These are phyloP conservation scores for Penicillium sp. DNA, from an alignment of 2,329 filamentous ascomycete genomes.

Conservation along the genomic window DNA sequence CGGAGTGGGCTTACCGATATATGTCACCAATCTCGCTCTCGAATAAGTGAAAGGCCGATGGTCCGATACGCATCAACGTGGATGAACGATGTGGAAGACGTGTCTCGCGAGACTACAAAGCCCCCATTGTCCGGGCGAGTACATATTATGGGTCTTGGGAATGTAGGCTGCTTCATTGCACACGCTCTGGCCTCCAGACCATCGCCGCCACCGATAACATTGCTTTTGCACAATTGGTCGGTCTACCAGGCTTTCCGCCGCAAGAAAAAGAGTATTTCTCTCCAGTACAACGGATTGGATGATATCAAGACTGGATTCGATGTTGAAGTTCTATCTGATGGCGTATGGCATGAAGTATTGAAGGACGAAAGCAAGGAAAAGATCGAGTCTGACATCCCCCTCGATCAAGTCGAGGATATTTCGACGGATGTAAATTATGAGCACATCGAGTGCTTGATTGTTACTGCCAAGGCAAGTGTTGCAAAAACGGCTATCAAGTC, in stretches of 20 bases:
- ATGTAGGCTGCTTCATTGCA: slow-evolving; percentile 77
- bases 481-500: slow-evolving; percentile 66
- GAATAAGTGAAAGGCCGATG: background rate
- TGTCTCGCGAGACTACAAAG: slow-evolving; percentile 17
- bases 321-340: slow-evolving; percentile 38
- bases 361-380: background rate
- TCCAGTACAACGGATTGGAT: slow-evolving; percentile 41
- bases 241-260: slow-evolving; percentile 37
- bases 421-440: slow-evolving; percentile 36
- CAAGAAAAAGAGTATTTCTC: slow-evolving; percentile 32
- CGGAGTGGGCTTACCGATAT: slow-evolving; percentile 25
- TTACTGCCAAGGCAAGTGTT: slow-evolving; percentile 72
- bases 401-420: slow-evolving; percentile 4
- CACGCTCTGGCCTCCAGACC: slow-evolving; percentile 64
- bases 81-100: slow-evolving; percentile 27
- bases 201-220: slow-evolving; percentile 69
- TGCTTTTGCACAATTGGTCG: slow-evolving; percentile 67
- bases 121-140: slow-evolving; percentile 53
- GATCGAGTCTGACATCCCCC: background rate
- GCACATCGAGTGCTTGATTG: slow-evolving; percentile 70
- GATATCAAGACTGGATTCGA: slow-evolving; percentile 47
- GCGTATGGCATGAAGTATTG: slow-evolving; percentile 32
- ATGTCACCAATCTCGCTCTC: slow-evolving; percentile 9
- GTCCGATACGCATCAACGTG: slow-evolving; percentile 27
- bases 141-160: slow-evolving; percentile 77